Conservation (phyloP, 2,329 filamentous ascomycete genomes). For the Coniochaeta ligniaria region DNA sequence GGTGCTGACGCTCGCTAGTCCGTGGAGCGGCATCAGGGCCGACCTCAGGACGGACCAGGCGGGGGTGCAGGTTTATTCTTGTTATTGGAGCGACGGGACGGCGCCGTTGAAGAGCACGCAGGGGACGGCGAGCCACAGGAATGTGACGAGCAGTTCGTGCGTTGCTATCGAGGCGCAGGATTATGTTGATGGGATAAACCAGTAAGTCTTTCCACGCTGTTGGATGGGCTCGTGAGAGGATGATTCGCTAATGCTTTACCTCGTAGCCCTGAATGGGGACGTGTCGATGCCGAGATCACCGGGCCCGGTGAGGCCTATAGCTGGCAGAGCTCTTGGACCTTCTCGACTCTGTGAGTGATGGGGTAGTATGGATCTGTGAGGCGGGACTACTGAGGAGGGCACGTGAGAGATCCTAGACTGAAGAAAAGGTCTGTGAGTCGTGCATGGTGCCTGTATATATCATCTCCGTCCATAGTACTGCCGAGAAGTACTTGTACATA, state of each 20-base stretch:
- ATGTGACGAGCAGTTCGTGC: conserved; percentile 56
- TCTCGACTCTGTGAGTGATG: conserved; percentile 16
- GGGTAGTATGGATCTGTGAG: neutral
- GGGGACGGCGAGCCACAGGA: conserved; percentile 35
- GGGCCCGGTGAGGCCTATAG: conserved; percentile 31
- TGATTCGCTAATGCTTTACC: neutral
- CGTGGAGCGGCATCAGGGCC: conserved; percentile 60
- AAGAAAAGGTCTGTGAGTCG: neutral
- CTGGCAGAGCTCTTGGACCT: conserved; percentile 38
- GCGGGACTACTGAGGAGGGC: no score
- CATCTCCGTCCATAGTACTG: neutral
- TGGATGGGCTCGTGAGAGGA: neutral
- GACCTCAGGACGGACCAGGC: conserved; percentile 65
- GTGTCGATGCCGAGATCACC: conserved; percentile 30
- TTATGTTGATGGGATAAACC: conserved; percentile 72
- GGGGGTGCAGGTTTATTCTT: conserved; percentile 66
- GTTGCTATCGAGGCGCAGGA: conserved; percentile 71
- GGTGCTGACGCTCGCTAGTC: conserved; percentile 50
- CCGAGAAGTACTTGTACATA: no score
- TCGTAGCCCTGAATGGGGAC: conserved; percentile 35
- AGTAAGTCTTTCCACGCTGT: conserved; percentile 30
- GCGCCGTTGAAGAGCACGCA: conserved; percentile 52
- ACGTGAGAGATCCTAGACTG: no score
- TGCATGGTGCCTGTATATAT: neutral
- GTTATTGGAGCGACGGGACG: conserved; percentile 45